Conservation (phyloP, 768 basidiomycete species). For the Rhizopogon rudus region DNA sequence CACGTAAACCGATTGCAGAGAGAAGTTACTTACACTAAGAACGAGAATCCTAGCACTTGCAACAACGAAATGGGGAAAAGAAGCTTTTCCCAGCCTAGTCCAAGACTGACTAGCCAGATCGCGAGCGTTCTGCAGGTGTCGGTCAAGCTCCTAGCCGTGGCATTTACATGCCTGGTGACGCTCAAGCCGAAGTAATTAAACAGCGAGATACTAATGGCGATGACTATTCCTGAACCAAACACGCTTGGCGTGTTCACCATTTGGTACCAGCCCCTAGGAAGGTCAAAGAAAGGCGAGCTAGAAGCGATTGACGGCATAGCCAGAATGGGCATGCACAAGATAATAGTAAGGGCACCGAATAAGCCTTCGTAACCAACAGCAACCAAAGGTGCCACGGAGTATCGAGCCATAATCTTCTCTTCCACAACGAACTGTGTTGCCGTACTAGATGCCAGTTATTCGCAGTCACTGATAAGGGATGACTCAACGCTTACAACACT, state of each 20-base stretch:
- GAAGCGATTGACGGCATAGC: conserved; percentile 62
- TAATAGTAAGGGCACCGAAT: conserved; percentile 79
- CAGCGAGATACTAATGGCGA: conserved; percentile 69
- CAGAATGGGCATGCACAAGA: conserved; percentile 77
- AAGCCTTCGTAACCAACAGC: conserved; percentile 95
- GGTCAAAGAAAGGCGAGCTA: conserved; percentile 75
- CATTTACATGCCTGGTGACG: conserved; percentile 90
- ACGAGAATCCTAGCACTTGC: conserved; percentile 78
- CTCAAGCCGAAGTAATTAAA: conserved; percentile 92
- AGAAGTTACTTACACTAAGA: conserved; percentile 73
- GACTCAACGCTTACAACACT: conserved; percentile 62
- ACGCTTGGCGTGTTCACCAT: conserved; percentile 77
- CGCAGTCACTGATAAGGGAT: not conserved
- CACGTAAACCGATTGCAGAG: conserved; percentile 4
- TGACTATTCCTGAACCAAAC: conserved; percentile 60
- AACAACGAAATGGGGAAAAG: conserved; percentile 77
- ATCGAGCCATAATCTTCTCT: conserved; percentile 91
- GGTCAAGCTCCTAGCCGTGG: conserved; percentile 85
- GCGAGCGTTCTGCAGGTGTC: conserved; percentile 93
- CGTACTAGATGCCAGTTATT: conserved; percentile 46
- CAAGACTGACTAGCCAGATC: conserved; percentile 94
- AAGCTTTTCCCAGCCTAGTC: conserved; percentile 86
- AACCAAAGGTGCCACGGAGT: conserved; percentile 82
- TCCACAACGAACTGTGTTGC: conserved; percentile 93
- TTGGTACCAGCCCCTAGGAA: conserved; percentile 85